A percentile compares a stretch with the other conserved stretches of the same genome.
These are phyloP conservation scores for Candida khao-thaluensis DNA, from an alignment of 805 yeast species.

Conservation along the genomic window DNA sequence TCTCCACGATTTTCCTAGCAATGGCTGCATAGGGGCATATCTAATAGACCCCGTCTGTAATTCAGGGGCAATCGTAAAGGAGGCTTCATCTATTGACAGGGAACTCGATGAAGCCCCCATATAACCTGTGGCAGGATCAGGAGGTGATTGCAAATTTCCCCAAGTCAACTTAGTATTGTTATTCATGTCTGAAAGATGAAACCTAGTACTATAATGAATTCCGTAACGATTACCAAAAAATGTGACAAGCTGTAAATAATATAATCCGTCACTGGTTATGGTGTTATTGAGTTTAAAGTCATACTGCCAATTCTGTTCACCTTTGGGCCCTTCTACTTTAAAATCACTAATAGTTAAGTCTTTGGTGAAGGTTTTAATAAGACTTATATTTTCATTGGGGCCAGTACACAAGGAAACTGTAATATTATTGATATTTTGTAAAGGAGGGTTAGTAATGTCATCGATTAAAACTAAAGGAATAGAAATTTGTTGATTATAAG, in stretches of 20 bases:
- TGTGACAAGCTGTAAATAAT: conserved; percentile 14
- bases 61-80: conserved; percentile 14
- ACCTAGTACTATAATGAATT: conserved; percentile 16
- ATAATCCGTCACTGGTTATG: conserved; percentile 12
- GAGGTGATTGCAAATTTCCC: conserved; percentile 13
- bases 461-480: conserved; percentile 11
- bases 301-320: conserved; percentile 1
- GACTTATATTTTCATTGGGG: conserved; percentile 11
- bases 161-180: conserved; percentile 6
- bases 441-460: conserved; percentile 10
- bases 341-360: background rate
- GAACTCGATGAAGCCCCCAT: conserved; percentile 1
- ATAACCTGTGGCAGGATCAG: background rate
- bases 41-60: conserved; percentile 14
- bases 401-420: conserved; percentile 13
- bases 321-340: background rate
- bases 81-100: conserved; percentile 4
- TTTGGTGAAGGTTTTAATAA: conserved; percentile 5
- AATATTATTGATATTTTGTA: conserved; percentile 7
- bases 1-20: conserved; percentile 9
- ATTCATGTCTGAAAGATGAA: conserved; percentile 9
- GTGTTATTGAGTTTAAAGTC: conserved; percentile 2
- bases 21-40: conserved; percentile 17
- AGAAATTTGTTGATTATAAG: conserved; percentile 4
- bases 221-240: conserved; percentile 3